phyloP scores from a whole-genome alignment of 805 yeast genomes.

The Cyberlindnera saturnus region DNA sequence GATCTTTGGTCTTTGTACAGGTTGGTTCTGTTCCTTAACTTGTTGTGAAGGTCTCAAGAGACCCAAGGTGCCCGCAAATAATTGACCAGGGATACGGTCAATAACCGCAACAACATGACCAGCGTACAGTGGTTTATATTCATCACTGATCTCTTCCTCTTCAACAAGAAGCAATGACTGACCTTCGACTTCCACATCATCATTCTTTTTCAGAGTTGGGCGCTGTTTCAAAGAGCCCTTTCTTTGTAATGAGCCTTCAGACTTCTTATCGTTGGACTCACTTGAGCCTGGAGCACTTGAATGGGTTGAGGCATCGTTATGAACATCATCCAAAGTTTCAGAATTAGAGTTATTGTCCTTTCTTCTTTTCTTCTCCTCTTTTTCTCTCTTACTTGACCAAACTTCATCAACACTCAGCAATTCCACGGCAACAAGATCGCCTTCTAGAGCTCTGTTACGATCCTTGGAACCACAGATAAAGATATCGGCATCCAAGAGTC shows the following conservation, averaged over 20 bases:
- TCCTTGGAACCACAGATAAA: slow-evolving; percentile 98
- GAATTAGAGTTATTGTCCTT: slow-evolving; percentile 47
- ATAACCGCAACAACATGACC: slow-evolving; percentile 98
- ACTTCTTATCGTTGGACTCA: slow-evolving; percentile 8
- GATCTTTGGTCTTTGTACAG: slow-evolving; percentile 66
- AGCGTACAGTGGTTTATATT: slow-evolving; percentile 87
- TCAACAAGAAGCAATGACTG: slow-evolving; percentile 87
- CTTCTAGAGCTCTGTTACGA: slow-evolving; percentile 94
- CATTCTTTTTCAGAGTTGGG: slow-evolving; percentile 95
- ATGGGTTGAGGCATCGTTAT: slow-evolving; percentile 71
- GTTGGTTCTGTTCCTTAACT: slow-evolving; percentile 21
- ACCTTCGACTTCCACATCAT: slow-evolving; percentile 98
- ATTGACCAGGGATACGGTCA: slow-evolving; percentile 95
- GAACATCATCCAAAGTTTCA: slow-evolving; percentile 47
- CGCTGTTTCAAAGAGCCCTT: slow-evolving; percentile 90
- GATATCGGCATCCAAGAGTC: slow-evolving; percentile 91
- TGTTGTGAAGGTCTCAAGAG: slow-evolving; percentile 93
- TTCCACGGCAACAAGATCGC: slow-evolving; percentile 95
- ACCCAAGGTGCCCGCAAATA: slow-evolving; percentile 92
- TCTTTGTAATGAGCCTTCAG: slow-evolving; percentile 48
- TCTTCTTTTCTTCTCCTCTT: slow-evolving; percentile 94
- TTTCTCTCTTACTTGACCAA: slow-evolving; percentile 94
- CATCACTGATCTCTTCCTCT: slow-evolving; percentile 93
- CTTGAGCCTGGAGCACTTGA: slow-evolving; percentile 9
- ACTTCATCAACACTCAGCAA: slow-evolving; percentile 93